Evolutionary conservation across 2,329 filamentous ascomycete genomes (phyloP).

Genomic region (Chrysosporium keratinophilum): DNA sequence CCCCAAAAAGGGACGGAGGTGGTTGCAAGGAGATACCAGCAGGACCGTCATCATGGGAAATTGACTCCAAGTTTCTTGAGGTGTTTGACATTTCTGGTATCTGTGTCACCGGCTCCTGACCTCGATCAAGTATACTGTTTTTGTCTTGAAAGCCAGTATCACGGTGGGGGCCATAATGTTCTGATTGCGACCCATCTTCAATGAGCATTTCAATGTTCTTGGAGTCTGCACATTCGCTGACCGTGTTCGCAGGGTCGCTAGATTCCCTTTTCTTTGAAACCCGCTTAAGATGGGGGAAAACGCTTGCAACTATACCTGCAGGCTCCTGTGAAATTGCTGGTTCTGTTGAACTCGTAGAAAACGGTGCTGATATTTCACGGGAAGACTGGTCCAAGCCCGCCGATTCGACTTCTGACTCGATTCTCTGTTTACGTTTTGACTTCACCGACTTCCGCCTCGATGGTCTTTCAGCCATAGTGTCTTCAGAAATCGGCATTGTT

Average conservation of each 20-base stretch:
- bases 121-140: too few relatives aligned
- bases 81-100: neutral
- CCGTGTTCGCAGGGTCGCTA: neutral
- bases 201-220: neutral
- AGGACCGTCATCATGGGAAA: neutral
- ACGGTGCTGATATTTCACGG: neutral
- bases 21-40: neutral
- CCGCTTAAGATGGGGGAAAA: slow-evolving; percentile 31
- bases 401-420: neutral
- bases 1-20: slow-evolving; percentile 28
- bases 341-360: slow-evolving; percentile 9
- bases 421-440: neutral
- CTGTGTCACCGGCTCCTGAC: neutral
- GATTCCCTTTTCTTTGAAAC: slow-evolving; percentile 20
- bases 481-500: too few relatives aligned
- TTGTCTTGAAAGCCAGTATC: neutral
- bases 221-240: neutral
- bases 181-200: neutral
- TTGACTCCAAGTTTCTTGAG: neutral
- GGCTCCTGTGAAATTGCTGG: neutral
- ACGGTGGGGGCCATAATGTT: neutral
- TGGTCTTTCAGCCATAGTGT: neutral
- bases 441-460: neutral
- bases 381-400: neutral
- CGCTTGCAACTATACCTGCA: slow-evolving; percentile 23